Conservation (phyloP, 192 early-diverging fungal genomes). For the Dissophora ornata region DNA sequence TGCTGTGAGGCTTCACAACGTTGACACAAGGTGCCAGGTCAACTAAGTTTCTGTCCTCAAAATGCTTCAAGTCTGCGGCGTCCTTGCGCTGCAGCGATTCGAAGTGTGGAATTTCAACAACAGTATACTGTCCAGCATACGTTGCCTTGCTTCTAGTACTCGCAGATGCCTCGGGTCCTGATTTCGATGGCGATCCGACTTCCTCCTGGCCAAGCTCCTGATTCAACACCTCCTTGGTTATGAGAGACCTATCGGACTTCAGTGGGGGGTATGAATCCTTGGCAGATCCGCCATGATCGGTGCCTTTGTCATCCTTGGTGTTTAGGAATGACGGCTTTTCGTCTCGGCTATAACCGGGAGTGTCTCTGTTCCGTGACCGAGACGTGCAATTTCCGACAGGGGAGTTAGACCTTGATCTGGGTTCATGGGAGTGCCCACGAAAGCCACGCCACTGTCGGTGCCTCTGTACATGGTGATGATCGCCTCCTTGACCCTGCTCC, state of each 20-base stretch:
- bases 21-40: slow-evolving; percentile 17
- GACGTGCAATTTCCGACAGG: neutral
- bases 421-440: neutral
- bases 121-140: slow-evolving; percentile 13
- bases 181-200: neutral
- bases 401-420: slow-evolving; percentile 23
- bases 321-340: neutral
- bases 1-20: slow-evolving; percentile 2
- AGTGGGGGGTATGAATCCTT: too few species aligned
- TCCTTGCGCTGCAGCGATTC: slow-evolving; percentile 15
- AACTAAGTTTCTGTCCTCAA: slow-evolving; percentile 11
- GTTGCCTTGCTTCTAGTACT: neutral
- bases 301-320: too few species aligned
- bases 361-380: neutral
- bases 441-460: neutral
- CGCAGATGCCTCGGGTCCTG: neutral
- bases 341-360: neutral
- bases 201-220: slow-evolving; percentile 3
- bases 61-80: slow-evolving; percentile 1
- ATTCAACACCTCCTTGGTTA: slow-evolving; percentile 12
- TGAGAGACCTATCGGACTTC: too few species aligned
- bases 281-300: slow-evolving; percentile 10
- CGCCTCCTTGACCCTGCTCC: slow-evolving; percentile 12
- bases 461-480: neutral
- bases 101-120: slow-evolving; percentile 36